These are phyloP conservation scores for Cladosporium sp. DNA, from an alignment of 2,329 filamentous ascomycete species.

Conservation along the genomic window DNA sequence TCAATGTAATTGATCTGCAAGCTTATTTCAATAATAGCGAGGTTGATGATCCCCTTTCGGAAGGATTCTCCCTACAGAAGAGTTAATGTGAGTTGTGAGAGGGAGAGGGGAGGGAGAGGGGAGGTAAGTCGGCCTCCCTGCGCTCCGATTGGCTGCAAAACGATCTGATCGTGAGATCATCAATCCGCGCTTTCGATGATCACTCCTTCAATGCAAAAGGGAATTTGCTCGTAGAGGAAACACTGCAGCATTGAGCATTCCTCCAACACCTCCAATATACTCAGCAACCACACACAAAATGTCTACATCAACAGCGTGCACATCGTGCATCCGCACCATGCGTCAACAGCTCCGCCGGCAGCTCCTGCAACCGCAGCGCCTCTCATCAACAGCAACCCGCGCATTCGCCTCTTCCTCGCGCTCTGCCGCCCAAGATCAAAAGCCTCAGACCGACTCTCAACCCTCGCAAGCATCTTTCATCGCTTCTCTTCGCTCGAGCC, in stretches of 20 bases:
- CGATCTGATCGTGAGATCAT: neutral
- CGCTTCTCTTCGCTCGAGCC: constrained; percentile 20
- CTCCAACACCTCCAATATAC: neutral
- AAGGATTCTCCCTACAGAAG: no score
- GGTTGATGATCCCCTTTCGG: no score
- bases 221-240: neutral
- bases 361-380: constrained; percentile 7
- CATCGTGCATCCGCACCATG: constrained; percentile 22
- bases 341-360: constrained; percentile 16
- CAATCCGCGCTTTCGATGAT: neutral
- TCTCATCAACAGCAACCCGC: constrained; percentile 10
- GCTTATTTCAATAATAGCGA: no score
- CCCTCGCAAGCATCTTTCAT: constrained; percentile 17
- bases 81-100: no score
- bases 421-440: constrained; percentile 11
- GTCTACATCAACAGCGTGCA: constrained; percentile 22
- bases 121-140: neutral
- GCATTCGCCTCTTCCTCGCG: constrained; percentile 7
- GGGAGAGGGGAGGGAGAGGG: no score
- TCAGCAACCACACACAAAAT: constrained; percentile 13
- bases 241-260: neutral
- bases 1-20: no score
- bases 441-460: constrained; percentile 10
- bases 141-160: neutral
- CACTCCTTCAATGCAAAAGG: neutral